Conservation (phyloP, 139 green algal genomes). For the Parachlorella kessleri region DNA sequence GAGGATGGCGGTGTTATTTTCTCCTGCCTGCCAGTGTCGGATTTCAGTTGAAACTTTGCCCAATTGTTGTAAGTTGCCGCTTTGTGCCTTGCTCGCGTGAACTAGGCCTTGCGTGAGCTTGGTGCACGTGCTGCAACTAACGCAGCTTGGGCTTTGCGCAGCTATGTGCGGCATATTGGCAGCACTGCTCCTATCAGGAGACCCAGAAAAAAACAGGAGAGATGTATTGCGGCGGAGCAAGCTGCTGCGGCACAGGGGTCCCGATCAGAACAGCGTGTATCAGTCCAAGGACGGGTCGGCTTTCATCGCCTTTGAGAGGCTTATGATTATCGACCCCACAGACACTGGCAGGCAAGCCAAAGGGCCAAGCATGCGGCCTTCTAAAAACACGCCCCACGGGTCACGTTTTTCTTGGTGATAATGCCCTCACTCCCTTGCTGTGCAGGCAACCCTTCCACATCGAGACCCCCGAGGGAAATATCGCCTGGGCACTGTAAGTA, state of each 20-base stretch:
- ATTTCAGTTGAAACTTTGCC: no score
- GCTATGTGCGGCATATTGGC: slow-evolving; percentile 76
- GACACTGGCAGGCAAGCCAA: slow-evolving; percentile 61
- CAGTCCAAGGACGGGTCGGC: slow-evolving; percentile 42
- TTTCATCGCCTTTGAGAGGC: slow-evolving; percentile 66
- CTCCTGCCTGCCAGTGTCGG: no score
- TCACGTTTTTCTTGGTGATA: background rate
- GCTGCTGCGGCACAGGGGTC: slow-evolving; percentile 58
- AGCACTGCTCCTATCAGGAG: slow-evolving; percentile 47
- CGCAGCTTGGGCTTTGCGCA: no score
- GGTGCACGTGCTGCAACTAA: no score
- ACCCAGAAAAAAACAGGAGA: slow-evolving; percentile 54
- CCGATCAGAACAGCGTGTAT: slow-evolving; percentile 55
- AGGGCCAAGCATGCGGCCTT: no score
- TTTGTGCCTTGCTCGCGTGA: no score
- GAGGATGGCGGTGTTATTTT: no score
- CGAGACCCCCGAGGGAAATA: slow-evolving; percentile 49
- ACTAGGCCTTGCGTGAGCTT: no score
- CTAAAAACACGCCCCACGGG: no score
- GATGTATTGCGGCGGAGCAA: slow-evolving; percentile 46
- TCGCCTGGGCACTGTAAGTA: slow-evolving; percentile 69
- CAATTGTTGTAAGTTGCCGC: no score
- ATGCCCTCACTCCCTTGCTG: background rate
- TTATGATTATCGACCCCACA: slow-evolving; percentile 68
- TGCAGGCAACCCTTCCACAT: slow-evolving; percentile 72